Conservation (phyloP, 2,329 filamentous ascomycete genomes). For the Cordyceps farinosa region DNA sequence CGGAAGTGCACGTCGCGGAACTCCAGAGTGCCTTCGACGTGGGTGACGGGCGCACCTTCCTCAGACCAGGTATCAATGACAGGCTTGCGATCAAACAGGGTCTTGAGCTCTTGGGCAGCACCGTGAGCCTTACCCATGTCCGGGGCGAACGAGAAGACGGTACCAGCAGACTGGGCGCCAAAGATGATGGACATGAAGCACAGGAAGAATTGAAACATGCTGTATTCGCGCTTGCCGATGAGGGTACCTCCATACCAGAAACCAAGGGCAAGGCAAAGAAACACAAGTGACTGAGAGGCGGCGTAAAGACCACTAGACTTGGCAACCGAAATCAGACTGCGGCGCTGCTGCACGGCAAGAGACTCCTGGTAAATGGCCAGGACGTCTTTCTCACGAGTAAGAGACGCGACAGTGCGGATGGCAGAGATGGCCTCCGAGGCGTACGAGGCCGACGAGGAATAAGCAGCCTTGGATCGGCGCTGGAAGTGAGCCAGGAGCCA, state of each 20-base stretch:
- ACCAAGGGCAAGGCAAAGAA: conserved; percentile 78
- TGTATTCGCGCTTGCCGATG: conserved; percentile 67
- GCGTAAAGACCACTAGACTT: conserved; percentile 79
- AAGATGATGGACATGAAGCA: conserved; percentile 87
- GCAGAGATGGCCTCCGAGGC: conserved; percentile 92
- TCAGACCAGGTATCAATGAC: conserved; percentile 77
- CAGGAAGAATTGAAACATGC: conserved; percentile 85
- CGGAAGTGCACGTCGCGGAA: conserved; percentile 92
- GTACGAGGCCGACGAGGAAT: conserved; percentile 76
- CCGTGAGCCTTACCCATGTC: conserved; percentile 92
- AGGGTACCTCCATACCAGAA: conserved; percentile 90
- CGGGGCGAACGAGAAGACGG: conserved; percentile 83
- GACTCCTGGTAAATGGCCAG: conserved; percentile 65
- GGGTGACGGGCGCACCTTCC: conserved; percentile 59
- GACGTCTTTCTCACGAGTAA: conserved; percentile 84
- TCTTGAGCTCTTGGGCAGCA: conserved; percentile 75
- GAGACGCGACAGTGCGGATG: conserved; percentile 86
- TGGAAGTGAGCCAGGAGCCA: conserved; percentile 79
- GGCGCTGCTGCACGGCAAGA: conserved; percentile 62
- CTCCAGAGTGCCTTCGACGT: conserved; percentile 74
- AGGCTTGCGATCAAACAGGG: conserved; percentile 77
- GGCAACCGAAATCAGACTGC: conserved; percentile 68
- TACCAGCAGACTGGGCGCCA: conserved; percentile 85
- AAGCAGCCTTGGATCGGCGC: conserved; percentile 72
- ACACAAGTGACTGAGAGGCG: conserved; percentile 76